These are phyloP conservation scores for Cyberlindnera amylophila DNA, from an alignment of 805 yeast genomes.

Conservation along the genomic window DNA sequence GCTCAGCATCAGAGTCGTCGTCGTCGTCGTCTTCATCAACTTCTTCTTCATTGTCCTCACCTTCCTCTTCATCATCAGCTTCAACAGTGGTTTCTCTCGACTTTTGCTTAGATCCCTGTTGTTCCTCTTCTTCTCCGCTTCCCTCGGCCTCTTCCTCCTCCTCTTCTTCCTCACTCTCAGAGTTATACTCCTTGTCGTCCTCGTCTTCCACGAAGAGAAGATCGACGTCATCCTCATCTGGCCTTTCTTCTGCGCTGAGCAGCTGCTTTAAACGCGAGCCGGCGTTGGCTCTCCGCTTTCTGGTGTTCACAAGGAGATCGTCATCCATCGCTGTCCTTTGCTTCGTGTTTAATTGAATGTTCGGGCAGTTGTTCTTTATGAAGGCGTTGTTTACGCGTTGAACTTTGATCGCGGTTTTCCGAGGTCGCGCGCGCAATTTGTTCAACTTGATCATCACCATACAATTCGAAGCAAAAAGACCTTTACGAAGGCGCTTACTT, in stretches of 20 bases:
- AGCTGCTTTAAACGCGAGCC: conserved; percentile 78
- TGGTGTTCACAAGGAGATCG: conserved; percentile 66
- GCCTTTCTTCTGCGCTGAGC: conserved; percentile 59
- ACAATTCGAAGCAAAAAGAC: too few species aligned
- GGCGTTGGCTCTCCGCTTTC: conserved; percentile 81
- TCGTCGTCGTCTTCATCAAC: conserved; percentile 31
- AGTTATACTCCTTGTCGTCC: conserved; percentile 47
- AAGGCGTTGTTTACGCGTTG: background rate
- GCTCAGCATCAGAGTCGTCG: conserved; percentile 28
- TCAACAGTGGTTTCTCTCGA: conserved; percentile 21
- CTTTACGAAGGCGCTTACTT: too few species aligned
- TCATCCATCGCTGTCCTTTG: conserved; percentile 9
- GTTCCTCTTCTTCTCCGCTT: conserved; percentile 25
- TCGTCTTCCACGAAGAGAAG: conserved; percentile 64
- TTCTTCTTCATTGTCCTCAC: conserved; percentile 11
- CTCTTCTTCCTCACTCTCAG: conserved; percentile 30
- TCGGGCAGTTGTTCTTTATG: background rate
- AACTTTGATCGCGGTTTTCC: background rate
- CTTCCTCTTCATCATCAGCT: conserved; percentile 6
- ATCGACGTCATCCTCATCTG: conserved; percentile 60
- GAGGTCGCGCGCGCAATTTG: too few species aligned
- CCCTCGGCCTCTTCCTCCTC: conserved; percentile 31
- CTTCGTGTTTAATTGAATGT: background rate
- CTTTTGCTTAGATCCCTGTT: conserved; percentile 14
- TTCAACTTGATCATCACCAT: too few species aligned